Conservation (phyloP, 2,329 filamentous ascomycete species). For the Penicillium oxalicum region DNA sequence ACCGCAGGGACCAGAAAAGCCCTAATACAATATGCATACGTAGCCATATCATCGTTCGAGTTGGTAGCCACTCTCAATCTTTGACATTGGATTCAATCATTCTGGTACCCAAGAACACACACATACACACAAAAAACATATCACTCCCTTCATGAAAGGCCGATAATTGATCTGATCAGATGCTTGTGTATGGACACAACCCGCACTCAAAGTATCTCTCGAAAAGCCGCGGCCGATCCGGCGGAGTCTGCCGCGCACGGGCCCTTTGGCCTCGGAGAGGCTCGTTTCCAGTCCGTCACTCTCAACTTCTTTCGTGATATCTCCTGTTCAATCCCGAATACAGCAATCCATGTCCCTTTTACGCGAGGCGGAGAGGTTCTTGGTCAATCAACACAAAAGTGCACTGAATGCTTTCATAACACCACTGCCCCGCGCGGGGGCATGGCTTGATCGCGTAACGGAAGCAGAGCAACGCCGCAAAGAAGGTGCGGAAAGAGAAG, state of each 20-base stretch:
- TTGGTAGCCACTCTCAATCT: too few relatives aligned
- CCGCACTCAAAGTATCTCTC: too few relatives aligned
- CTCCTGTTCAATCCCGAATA: background rate
- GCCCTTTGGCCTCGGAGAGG: slow-evolving; percentile 10
- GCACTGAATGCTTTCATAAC: slow-evolving; percentile 40
- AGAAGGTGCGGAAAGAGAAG: slow-evolving; percentile 23
- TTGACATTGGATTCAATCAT: too few relatives aligned
- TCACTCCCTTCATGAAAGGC: too few relatives aligned
- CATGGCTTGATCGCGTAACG: slow-evolving; percentile 33
- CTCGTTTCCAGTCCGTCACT: slow-evolving; percentile 6
- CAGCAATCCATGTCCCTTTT: slow-evolving; percentile 38
- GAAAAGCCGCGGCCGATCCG: background rate
- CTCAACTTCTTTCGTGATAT: background rate
- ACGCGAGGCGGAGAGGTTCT: slow-evolving; percentile 40
- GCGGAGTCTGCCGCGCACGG: slow-evolving; percentile 10
- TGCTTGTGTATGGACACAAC: too few relatives aligned
- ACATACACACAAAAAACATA: too few relatives aligned
- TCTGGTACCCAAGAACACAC: too few relatives aligned
- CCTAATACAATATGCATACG: too few relatives aligned
- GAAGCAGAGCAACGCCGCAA: slow-evolving; percentile 34
- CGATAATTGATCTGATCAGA: too few relatives aligned
- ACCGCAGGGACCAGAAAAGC: too few relatives aligned
- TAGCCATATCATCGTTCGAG: too few relatives aligned
- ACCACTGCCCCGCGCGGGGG: slow-evolving; percentile 27
- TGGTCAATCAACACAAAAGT: slow-evolving; percentile 36